Evolutionary conservation across 2,329 filamentous ascomycete genomes (phyloP), one percentile per base, ranked within the genome.

Genomic region (Penicillium brevicompactum): DNA sequence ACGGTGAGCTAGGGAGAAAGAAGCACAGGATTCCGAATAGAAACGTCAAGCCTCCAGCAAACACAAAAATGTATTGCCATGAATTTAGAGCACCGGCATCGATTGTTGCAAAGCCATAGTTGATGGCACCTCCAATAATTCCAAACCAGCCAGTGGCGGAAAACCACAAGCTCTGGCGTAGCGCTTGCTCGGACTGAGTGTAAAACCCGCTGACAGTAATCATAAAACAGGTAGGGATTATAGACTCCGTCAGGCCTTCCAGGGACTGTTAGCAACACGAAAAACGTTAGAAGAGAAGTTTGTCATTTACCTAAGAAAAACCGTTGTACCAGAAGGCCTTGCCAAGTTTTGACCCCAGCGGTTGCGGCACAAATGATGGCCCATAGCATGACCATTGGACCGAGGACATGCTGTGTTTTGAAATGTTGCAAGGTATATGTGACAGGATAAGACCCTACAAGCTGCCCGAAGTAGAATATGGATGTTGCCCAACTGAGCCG

Each of bases 281-380:
- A 11, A 2, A 14, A 34, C 5, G 11, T 34, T 4, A 34, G 9
- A 8, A 27, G 24, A 6, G 24, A 4, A 27, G 8, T 27, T 27
- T 6, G 5, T 6, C 5, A 8, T 8, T 27, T 11, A 34, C 31
- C 31, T 14, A 34, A 5, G 31, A 34, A 34, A 34, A 34, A 34
- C 14, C 87, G 80, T 74, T 89, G 86, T 0, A 76, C 84, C 57
- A 81, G 89, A 1, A 92, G 74, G 0, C 88, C 88, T 22, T 79
- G 78, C 77, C 84, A 84, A 2, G 78, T 80, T 0, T 82, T 85
- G 1, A 90, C 86, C 0, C 84, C 84, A 0, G 88, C 88, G 0
- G 88, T 90, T n/a, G 85, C 76, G 77, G 88, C 86, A 70, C 87
- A 90, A 3, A 87, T 78, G 5, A 80, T 71, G 0, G 86, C 80